Percentiles rank a stretch among this genome's conserved stretches.
phyloP scores from a whole-genome alignment of 2,329 filamentous ascomycete genomes.

The Ascochyta fabae region DNA sequence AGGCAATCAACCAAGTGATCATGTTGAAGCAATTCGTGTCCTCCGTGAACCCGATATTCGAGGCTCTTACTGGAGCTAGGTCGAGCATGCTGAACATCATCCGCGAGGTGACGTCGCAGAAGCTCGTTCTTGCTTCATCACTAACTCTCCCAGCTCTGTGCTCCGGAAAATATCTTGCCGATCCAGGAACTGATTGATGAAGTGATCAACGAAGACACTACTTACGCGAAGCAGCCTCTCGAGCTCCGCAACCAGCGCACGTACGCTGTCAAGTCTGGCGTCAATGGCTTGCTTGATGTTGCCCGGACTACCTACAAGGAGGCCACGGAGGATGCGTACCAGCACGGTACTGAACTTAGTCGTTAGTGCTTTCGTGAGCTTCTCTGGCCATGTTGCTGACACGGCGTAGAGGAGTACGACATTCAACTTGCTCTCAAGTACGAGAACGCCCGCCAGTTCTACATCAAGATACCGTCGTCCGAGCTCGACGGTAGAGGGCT shows the following conservation, averaged over 20 bases:
- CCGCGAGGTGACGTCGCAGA: constrained; percentile 57
- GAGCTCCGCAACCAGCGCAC: constrained; percentile 89
- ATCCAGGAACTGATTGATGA: constrained; percentile 70
- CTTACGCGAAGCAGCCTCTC: constrained; percentile 77
- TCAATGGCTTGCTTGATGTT: constrained; percentile 86
- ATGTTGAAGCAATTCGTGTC: constrained; percentile 83
- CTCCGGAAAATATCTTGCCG: constrained; percentile 64
- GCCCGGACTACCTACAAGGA: constrained; percentile 90
- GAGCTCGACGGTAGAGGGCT: constrained; percentile 68
- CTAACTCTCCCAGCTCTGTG: constrained; percentile 62
- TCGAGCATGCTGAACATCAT: constrained; percentile 72
- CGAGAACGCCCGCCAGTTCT: constrained; percentile 80
- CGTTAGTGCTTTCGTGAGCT: constrained; percentile 53
- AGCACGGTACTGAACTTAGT: constrained; percentile 71
- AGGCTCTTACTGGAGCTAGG: constrained; percentile 69
- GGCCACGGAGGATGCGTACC: constrained; percentile 76
- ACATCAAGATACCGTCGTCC: constrained; percentile 67
- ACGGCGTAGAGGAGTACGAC: constrained; percentile 54
- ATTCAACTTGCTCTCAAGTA: constrained; percentile 73
- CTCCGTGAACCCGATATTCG: constrained; percentile 70
- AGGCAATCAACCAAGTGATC: constrained; percentile 84
- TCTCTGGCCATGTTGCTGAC: constrained; percentile 10
- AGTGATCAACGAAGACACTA: constrained; percentile 81
- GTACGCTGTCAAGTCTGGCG: constrained; percentile 86
- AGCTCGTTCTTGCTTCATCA: neutral